A percentile compares a stretch with the other conserved stretches of the same genome.
Evolutionary conservation across 2,329 filamentous ascomycete species (phyloP).

Genomic region (Aspergillus fumigatus): DNA sequence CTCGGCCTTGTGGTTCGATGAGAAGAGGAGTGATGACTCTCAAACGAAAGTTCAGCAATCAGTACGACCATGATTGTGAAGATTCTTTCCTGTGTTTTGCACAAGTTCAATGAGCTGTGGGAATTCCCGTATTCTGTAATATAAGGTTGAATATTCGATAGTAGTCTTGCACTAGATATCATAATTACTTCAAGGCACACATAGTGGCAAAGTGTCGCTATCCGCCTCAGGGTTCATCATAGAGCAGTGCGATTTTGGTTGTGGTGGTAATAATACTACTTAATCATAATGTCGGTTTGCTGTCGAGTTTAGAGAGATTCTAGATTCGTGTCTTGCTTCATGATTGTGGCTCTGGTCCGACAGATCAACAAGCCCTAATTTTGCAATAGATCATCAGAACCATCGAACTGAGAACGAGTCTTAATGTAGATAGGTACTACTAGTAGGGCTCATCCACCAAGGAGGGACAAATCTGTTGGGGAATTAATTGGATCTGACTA

Average conservation of each 20-base stretch:
- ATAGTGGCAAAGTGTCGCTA: not conserved
- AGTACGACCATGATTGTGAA: not conserved
- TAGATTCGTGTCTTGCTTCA: constrained; percentile 5
- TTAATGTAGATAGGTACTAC: too few relatives aligned
- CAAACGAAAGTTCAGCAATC: constrained; percentile 4
- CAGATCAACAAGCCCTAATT: constrained; percentile 16
- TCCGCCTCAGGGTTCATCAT: not conserved
- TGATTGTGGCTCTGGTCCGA: constrained; percentile 11
- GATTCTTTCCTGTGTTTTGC: not conserved
- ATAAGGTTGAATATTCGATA: not conserved
- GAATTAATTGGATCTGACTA: not conserved
- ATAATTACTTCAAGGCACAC: not conserved
- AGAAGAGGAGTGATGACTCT: constrained; percentile 1
- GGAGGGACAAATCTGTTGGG: not conserved
- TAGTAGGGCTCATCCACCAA: not conserved
- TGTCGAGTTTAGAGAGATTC: constrained; percentile 9
- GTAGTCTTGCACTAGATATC: not conserved
- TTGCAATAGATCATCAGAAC: not conserved
- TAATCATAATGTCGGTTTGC: not conserved
- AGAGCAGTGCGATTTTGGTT: constrained; percentile 7
- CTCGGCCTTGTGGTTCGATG: constrained; percentile 19
- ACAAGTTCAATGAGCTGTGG: not conserved
- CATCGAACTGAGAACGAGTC: not conserved
- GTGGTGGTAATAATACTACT: constrained; percentile 8
- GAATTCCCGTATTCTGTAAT: not conserved